A percentile compares a stretch with the other conserved stretches of the same genome.
These are phyloP conservation scores for Acephala macrosclerotiorum DNA, from an alignment of 2,329 filamentous ascomycete genomes.

Conservation along the genomic window DNA sequence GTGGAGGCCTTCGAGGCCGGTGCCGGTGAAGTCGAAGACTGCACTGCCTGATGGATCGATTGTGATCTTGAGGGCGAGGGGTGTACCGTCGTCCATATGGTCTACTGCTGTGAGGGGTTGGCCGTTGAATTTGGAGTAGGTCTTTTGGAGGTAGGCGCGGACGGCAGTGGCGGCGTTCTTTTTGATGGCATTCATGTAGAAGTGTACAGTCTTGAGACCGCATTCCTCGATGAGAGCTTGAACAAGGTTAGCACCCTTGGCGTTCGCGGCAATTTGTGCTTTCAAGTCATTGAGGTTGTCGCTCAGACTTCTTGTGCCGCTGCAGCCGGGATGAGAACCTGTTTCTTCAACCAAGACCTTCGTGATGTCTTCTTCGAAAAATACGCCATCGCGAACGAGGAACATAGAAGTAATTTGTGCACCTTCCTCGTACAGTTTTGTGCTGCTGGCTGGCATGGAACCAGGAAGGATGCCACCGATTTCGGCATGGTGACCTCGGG, in stretches of 20 bases:
- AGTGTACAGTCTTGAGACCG: slow-evolving; percentile 68
- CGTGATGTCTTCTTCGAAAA: slow-evolving; percentile 75
- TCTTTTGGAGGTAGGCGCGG: slow-evolving; percentile 71
- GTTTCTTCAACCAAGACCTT: slow-evolving; percentile 30
- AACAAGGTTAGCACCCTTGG: slow-evolving; percentile 81
- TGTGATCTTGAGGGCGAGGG: slow-evolving; percentile 73
- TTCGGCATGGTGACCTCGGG: slow-evolving; percentile 75
- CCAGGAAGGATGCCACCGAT: slow-evolving; percentile 83
- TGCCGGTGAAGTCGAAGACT: slow-evolving; percentile 78
- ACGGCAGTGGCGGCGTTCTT: slow-evolving; percentile 79
- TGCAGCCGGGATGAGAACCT: slow-evolving; percentile 62
- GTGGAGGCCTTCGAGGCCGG: slow-evolving; percentile 76
- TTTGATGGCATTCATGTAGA: slow-evolving; percentile 84
- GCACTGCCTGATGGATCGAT: slow-evolving; percentile 78
- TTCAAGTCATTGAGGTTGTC: slow-evolving; percentile 88
- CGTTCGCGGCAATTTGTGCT: slow-evolving; percentile 84
- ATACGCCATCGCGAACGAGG: slow-evolving; percentile 77
- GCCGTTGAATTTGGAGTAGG: slow-evolving; percentile 69
- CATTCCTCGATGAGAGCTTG: slow-evolving; percentile 76
- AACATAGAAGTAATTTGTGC: slow-evolving; percentile 68
- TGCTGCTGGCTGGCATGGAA: slow-evolving; percentile 79
- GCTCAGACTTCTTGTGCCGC: slow-evolving; percentile 75
- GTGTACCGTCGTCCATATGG: slow-evolving; percentile 84
- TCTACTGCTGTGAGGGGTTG: slow-evolving; percentile 73
- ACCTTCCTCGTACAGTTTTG: slow-evolving; percentile 69